Evolutionary conservation across 169 alveolate species (phyloP).

Genomic region (Amoebophrya sp.): DNA sequence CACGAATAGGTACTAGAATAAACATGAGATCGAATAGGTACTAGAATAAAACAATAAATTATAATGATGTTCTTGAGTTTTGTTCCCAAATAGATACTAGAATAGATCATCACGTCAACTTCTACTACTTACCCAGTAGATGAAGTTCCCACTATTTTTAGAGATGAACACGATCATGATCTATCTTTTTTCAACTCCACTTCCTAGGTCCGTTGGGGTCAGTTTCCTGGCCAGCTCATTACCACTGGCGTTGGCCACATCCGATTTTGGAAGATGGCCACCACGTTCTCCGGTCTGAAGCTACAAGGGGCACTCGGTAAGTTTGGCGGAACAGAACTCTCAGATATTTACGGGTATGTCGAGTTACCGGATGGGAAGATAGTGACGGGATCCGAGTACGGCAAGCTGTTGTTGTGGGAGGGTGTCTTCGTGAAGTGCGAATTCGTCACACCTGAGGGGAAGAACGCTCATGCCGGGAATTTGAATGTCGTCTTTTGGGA

Average conservation of each 20-base stretch:
- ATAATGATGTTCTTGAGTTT: no score
- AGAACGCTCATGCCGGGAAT: slow-evolving; percentile 49
- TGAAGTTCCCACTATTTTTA: no score
- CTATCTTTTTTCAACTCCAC: no score
- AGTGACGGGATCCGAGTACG: slow-evolving; percentile 75
- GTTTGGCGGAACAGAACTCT: slow-evolving; percentile 79
- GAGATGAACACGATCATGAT: no score
- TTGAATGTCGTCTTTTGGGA: slow-evolving; percentile 68
- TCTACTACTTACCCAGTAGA: no score
- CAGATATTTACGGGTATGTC: slow-evolving; percentile 71
- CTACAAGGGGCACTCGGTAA: slow-evolving; percentile 78
- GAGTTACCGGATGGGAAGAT: slow-evolving; percentile 84
- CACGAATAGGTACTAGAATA: no score
- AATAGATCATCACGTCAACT: no score
- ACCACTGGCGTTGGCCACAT: slow-evolving; percentile 83
- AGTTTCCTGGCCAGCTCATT: slow-evolving; percentile 53
- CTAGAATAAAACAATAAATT: no score
- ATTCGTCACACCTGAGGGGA: slow-evolving; percentile 55
- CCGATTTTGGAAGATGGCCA: slow-evolving; percentile 87
- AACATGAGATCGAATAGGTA: no score
- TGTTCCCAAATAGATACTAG: no score
- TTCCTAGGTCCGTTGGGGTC: slow-evolving; percentile 63
- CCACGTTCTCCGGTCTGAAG: slow-evolving; percentile 82
- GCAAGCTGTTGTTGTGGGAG: slow-evolving; percentile 81
- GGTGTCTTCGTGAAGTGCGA: slow-evolving; percentile 77